These are phyloP conservation scores for Umbellularia californica DNA, from an alignment of 164 flowering plant species.

Conservation along the genomic window DNA sequence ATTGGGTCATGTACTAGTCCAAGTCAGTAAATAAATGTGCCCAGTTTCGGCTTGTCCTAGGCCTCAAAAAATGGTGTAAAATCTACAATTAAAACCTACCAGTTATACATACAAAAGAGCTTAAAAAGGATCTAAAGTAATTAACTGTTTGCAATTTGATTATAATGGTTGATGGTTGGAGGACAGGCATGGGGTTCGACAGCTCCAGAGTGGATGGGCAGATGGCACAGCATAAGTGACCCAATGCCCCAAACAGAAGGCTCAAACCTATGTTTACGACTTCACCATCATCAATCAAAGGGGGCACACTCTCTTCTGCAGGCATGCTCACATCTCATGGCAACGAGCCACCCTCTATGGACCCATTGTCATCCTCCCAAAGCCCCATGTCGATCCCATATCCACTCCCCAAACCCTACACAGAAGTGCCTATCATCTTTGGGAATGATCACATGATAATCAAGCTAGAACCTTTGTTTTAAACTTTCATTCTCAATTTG, in stretches of 20 bases:
- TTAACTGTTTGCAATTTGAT: no score
- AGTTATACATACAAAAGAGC: background rate
- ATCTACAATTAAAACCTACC: no score
- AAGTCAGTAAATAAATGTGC: no score
- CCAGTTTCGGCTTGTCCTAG: no score
- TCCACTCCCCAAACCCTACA: constrained; percentile 43
- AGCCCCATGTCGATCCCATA: constrained; percentile 27
- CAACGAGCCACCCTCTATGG: constrained; percentile 49
- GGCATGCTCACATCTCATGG: constrained; percentile 70
- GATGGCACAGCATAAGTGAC: constrained; percentile 63
- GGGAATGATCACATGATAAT: constrained; percentile 21
- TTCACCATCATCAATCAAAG: constrained; percentile 53
- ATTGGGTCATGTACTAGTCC: no score
- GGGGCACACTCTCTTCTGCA: constrained; percentile 46
- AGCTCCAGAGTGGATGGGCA: constrained; percentile 52
- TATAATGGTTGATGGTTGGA: background rate
- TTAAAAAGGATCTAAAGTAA: background rate
- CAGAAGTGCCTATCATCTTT: constrained; percentile 54
- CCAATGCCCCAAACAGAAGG: constrained; percentile 63
- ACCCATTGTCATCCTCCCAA: constrained; percentile 58
- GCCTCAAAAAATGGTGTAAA: no score
- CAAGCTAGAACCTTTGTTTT: background rate
- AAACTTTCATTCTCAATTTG: no score
- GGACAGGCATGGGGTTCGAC: constrained; percentile 59
- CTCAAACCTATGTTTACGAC: constrained; percentile 50